These are phyloP conservation scores for Epichloe aotearoae DNA, from an alignment of 2,329 filamentous ascomycete species.

Conservation along the genomic window DNA sequence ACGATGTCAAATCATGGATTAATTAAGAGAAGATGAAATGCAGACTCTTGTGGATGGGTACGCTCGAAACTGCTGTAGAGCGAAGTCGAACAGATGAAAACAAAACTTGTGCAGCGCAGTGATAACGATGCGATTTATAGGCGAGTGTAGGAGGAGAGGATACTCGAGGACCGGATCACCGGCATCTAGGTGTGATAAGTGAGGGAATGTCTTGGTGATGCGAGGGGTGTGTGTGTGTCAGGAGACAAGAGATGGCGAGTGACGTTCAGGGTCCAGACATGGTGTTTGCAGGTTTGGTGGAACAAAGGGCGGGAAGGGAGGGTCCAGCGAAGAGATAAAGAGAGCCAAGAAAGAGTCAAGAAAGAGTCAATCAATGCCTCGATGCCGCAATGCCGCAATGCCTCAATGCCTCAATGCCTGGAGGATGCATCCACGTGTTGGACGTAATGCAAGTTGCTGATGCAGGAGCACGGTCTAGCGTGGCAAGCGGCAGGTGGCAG, in stretches of 20 bases:
- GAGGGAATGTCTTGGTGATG: not conserved
- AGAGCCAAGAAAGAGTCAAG: too few relatives aligned
- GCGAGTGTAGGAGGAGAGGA: not conserved
- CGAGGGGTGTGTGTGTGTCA: not conserved
- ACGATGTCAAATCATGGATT: not conserved
- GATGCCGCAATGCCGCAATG: too few relatives aligned
- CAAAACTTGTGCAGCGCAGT: not conserved
- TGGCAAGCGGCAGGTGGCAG: too few relatives aligned
- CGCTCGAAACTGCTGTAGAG: not conserved
- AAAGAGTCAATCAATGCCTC: too few relatives aligned
- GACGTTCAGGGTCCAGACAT: not conserved
- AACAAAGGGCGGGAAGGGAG: not conserved
- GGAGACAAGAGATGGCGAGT: not conserved
- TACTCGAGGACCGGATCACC: not conserved
- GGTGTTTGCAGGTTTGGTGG: not conserved
- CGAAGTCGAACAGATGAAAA: not conserved
- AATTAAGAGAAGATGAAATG: not conserved
- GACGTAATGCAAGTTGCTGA: too few relatives aligned
- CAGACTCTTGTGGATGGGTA: not conserved
- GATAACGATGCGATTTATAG: not conserved
- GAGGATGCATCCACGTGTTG: too few relatives aligned
- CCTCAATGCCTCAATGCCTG: too few relatives aligned
- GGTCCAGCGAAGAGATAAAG: not conserved
- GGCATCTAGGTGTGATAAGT: not conserved
- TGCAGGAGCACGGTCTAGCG: too few relatives aligned